Conservation (phyloP, 306 rosid species). For the Sesbania bispinosa region DNA sequence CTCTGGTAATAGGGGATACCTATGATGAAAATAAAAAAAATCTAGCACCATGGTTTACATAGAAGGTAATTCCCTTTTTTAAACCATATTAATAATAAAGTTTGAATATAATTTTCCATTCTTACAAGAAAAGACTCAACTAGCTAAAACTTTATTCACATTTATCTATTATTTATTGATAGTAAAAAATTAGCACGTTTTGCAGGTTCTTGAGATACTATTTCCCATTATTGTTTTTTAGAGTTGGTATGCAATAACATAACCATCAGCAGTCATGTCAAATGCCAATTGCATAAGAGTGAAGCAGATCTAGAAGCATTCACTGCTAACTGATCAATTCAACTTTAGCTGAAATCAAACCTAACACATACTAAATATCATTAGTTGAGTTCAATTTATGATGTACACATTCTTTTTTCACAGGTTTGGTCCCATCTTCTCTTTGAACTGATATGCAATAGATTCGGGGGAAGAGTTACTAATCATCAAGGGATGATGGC, state of each 20-base stretch:
- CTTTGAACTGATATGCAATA: slow-evolving; percentile 8
- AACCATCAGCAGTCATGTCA: background rate
- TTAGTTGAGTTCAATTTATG: background rate
- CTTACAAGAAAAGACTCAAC: background rate
- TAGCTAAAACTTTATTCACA: background rate
- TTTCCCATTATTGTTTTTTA: background rate
- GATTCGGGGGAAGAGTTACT: slow-evolving; percentile 52
- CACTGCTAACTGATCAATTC: background rate
- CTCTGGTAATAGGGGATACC: no score
- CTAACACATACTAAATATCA: background rate
- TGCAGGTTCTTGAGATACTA: background rate
- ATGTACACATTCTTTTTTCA: background rate
- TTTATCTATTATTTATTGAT: background rate
- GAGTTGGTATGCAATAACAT: background rate
- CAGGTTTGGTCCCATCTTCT: slow-evolving; percentile 41
- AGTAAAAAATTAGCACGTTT: background rate
- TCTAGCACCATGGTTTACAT: background rate
- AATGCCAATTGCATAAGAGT: background rate
- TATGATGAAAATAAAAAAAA: no score
- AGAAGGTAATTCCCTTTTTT: background rate
- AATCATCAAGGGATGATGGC: slow-evolving; percentile 69
- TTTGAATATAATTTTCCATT: background rate
- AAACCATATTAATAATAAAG: background rate
- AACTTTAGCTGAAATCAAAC: background rate
- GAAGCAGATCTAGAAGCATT: background rate